These are phyloP conservation scores for Starmera stellimalicola DNA, from an alignment of 1,139 yeast species.

Conservation along the genomic window DNA sequence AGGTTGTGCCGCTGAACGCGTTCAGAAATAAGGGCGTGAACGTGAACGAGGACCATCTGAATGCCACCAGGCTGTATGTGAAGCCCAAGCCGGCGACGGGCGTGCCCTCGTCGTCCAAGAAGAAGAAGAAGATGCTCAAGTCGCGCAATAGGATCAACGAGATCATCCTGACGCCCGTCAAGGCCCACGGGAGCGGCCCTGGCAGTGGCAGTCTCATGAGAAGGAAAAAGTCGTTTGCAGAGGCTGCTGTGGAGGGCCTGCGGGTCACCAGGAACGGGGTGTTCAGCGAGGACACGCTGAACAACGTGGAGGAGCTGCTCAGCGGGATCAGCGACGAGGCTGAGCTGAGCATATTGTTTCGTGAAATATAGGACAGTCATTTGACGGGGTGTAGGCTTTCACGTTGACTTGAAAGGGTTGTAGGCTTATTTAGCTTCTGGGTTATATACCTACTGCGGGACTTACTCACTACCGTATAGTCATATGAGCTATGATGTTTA, in stretches of 20 bases:
- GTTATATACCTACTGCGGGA: too few relatives aligned
- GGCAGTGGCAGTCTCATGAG: conserved; percentile 20
- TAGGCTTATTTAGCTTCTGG: too few relatives aligned
- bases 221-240: conserved; percentile 57
- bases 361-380: conserved; percentile 8
- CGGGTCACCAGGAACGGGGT: conserved; percentile 67
- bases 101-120: conserved; percentile 5
- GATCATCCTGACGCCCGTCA: conserved; percentile 14
- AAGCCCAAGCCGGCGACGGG: conserved; percentile 2
- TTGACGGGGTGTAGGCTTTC: too few relatives aligned
- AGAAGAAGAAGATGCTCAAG: conserved; percentile 2
- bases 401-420: too few relatives aligned
- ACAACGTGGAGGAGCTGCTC: conserved; percentile 57
- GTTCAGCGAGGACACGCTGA: conserved; percentile 62
- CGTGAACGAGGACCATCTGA: conserved; percentile 19
- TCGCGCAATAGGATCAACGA: conserved; percentile 10
- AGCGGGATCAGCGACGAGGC: conserved; percentile 24
- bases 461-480: too few relatives aligned
- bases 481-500: too few relatives aligned
- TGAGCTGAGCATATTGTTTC: conserved; percentile 17
- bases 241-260: conserved; percentile 68
- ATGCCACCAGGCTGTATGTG: conserved; percentile 13
- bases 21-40: conserved; percentile 66
- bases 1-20: conserved; percentile 81
- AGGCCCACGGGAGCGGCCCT: too few relatives aligned